These are phyloP conservation scores for Puccinia polysora DNA, from an alignment of 1,284 basidiomycete genomes.

Conservation along the genomic window DNA sequence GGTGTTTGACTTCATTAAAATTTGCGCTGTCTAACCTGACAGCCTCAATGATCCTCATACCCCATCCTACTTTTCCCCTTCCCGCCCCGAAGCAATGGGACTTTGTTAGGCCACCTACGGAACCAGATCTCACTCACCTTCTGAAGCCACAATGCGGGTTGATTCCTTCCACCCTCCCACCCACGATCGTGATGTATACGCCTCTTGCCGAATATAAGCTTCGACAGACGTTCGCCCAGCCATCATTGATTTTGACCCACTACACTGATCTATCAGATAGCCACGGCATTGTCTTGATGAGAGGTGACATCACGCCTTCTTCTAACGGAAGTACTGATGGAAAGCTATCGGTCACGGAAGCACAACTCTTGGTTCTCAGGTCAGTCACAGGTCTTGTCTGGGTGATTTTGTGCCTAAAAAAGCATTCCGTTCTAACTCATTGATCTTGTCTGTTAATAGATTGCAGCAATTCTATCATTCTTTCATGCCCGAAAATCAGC, in stretches of 20 bases:
- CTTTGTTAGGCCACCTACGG: slow-evolving; percentile 6
- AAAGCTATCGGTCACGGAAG: slow-evolving; percentile 46
- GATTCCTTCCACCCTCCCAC: neutral
- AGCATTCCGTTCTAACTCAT: slow-evolving; percentile 50
- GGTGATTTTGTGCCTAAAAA: slow-evolving; percentile 59
- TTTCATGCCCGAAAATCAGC: slow-evolving; percentile 44
- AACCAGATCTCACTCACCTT: neutral
- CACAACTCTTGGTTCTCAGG: slow-evolving; percentile 56
- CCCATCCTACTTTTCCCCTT: too few species aligned
- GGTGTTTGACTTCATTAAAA: too few species aligned
- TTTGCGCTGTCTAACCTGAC: too few species aligned
- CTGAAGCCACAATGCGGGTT: slow-evolving; percentile 43
- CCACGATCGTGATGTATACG: slow-evolving; percentile 71
- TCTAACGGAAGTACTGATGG: slow-evolving; percentile 53
- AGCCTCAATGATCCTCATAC: too few species aligned
- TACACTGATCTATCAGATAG: slow-evolving; percentile 80
- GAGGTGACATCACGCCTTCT: slow-evolving; percentile 81
- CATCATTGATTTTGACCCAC: slow-evolving; percentile 81
- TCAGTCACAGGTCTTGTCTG: slow-evolving; percentile 64
- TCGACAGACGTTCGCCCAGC: slow-evolving; percentile 78
- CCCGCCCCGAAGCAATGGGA: slow-evolving; percentile 28
- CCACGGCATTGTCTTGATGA: slow-evolving; percentile 77
- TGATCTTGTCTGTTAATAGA: neutral
- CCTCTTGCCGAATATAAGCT: slow-evolving; percentile 91
- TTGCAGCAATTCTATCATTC: slow-evolving; percentile 42